Evolutionary conservation across 768 basidiomycete genomes (phyloP).

Genomic region (Boletus speciosus): DNA sequence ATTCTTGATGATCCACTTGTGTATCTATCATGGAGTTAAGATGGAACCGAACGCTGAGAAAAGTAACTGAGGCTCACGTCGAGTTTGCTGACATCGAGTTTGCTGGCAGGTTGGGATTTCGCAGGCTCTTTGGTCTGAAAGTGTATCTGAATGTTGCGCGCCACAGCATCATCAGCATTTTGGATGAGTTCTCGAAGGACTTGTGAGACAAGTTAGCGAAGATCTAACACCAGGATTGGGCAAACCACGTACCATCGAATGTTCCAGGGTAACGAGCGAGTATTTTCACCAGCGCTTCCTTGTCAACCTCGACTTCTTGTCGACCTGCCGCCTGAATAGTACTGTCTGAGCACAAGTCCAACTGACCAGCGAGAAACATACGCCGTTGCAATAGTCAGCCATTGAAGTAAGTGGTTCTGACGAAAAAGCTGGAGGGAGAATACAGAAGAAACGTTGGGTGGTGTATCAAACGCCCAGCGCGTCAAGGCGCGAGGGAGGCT

Average conservation of each 20-base stretch:
- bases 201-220: conserved; percentile 4
- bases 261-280: conserved; percentile 15
- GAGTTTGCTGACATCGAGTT: neutral
- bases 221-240: too few species aligned
- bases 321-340: neutral
- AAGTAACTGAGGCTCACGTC: neutral
- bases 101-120: neutral
- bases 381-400: neutral
- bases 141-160: conserved; percentile 34
- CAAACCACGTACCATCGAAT: conserved; percentile 4
- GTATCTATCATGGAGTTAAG: conserved; percentile 2
- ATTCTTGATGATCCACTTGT: conserved; percentile 15
- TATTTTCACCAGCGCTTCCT: conserved; percentile 15
- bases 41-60: neutral
- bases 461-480: neutral
- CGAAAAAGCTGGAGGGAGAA: neutral
- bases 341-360: neutral
- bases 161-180: conserved; percentile 52
- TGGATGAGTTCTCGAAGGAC: conserved; percentile 54
- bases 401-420: neutral
- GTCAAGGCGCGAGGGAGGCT: neutral
- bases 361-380: neutral
- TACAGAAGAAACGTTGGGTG: neutral
- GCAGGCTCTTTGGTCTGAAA: conserved; percentile 29
- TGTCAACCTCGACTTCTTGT: conserved; percentile 16